Evolutionary conservation across 1,284 basidiomycete species (phyloP).

Genomic region (Xerocomus amazonicus): DNA sequence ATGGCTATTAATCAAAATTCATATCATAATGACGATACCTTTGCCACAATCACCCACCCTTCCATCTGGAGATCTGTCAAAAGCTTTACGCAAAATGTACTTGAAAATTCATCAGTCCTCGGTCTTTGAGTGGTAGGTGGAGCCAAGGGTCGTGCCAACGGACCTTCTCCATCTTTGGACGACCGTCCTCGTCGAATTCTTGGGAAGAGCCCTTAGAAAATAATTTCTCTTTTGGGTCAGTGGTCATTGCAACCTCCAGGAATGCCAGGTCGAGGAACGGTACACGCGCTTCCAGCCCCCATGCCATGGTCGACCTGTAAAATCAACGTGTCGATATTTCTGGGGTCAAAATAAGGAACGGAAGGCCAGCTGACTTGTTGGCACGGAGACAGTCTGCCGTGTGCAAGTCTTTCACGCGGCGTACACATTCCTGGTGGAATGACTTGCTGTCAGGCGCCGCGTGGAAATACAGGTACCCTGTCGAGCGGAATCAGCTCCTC

Average conservation of each 20-base stretch:
- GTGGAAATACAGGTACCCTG: conserved; percentile 99
- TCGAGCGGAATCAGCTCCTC: conserved; percentile 3
- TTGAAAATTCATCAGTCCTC: conserved; percentile 29
- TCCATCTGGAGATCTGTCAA: conserved; percentile 84
- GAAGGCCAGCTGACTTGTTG: conserved; percentile 72
- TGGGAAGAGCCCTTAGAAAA: conserved; percentile 84
- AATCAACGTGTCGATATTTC: conserved; percentile 1
- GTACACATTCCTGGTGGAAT: conserved; percentile 96
- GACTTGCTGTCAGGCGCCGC: conserved; percentile 87
- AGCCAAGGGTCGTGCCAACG: neutral
- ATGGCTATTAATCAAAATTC: conserved; percentile 55
- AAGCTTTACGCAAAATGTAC: conserved; percentile 98
- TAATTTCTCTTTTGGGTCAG: conserved; percentile 87
- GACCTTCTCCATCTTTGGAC: conserved; percentile 93
- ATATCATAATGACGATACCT: neutral
- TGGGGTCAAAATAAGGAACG: neutral
- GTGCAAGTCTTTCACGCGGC: conserved; percentile 97
- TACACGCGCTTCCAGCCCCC: conserved; percentile 98
- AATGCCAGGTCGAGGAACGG: conserved; percentile 99
- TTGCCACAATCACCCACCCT: conserved; percentile 48
- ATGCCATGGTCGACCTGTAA: conserved; percentile 94
- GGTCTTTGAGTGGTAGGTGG: conserved; percentile 8
- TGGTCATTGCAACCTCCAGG: conserved; percentile 91
- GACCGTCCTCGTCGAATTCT: conserved; percentile 78
- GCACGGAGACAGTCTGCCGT: conserved; percentile 97